Evolutionary conservation across 1,284 basidiomycete genomes (phyloP).

Genomic region (Boletus sp.): DNA sequence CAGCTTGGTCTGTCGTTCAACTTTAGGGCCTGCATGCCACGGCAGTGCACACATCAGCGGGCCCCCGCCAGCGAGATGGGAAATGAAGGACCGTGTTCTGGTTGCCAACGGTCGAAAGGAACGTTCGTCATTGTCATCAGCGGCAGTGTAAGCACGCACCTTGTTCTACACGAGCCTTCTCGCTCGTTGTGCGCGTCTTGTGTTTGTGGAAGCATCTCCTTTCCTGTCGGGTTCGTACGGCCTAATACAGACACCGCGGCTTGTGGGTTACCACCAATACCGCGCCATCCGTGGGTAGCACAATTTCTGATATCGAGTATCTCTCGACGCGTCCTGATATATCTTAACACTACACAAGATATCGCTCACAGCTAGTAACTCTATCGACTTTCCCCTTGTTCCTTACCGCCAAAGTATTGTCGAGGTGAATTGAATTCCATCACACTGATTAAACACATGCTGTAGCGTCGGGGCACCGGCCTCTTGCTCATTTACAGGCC

Average conservation of each 20-base stretch:
- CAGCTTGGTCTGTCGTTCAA: background rate
- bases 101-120: background rate
- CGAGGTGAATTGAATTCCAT: background rate
- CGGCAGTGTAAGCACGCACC: background rate
- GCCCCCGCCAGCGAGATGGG: background rate
- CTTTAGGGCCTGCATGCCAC: background rate
- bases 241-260: too few species aligned
- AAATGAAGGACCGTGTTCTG: background rate
- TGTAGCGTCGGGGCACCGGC: slow-evolving; percentile 6
- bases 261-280: background rate
- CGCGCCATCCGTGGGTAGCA: background rate
- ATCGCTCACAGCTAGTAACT: background rate
- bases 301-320: background rate
- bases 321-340: background rate
- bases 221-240: too few species aligned
- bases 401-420: background rate
- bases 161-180: background rate
- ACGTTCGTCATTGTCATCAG: background rate
- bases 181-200: background rate
- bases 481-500: background rate
- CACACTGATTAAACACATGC: slow-evolving; percentile 1
- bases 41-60: background rate
- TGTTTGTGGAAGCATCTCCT: background rate
- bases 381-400: background rate
- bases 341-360: background rate